Evolutionary conservation across 805 yeast species (phyloP), one percentile per base, ranked within the genome.

Genomic region (Ogataea henricii): DNA sequence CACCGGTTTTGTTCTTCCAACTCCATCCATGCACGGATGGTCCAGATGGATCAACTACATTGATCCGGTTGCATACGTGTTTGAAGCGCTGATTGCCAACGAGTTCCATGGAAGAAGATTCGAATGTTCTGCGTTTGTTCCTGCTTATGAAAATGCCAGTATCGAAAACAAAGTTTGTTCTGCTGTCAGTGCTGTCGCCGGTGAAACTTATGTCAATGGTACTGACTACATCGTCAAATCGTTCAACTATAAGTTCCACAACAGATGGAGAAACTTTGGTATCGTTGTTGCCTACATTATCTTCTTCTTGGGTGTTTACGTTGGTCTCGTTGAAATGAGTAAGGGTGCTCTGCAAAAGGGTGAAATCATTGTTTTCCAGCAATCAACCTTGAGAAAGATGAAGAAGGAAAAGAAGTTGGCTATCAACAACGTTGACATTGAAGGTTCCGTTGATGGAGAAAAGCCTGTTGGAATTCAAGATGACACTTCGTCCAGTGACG

Each of bases 191-290:
- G 71, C 91, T 10, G 55, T 56, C 2, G 69, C 82, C 1, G 94
- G 95, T 35, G 59, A 63, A 18, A 48, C 60, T 12, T 54, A 53
- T 42, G 87, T 88, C 40, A 58, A 64, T 26, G 96, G 96, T 56
- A 79, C 82, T 53, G 66, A 63, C 29, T 88, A 85, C 59, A 54
- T 88, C 47, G 52, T 51, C 7, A 64, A 55, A 12, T 63, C 83
- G 13, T 88, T 65, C 66, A 61, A 66, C 36, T 89, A 83, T 70
- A 63, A 59, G 38, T 74, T 72, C 57, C 49, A 66, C 20, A 87
- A 88, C 65, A 77, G 78, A 45, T 89, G 96, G 96, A 81, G 96
- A 70, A 85, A 89, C 62, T 77, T 83, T 53, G 96, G 91, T 63
- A 83, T 87, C 53, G 64, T 73, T 33, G 42, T 82, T 50, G 89